Evolutionary conservation across 1,139 yeast species (phyloP).

Genomic region (Yueomyces sp.): DNA sequence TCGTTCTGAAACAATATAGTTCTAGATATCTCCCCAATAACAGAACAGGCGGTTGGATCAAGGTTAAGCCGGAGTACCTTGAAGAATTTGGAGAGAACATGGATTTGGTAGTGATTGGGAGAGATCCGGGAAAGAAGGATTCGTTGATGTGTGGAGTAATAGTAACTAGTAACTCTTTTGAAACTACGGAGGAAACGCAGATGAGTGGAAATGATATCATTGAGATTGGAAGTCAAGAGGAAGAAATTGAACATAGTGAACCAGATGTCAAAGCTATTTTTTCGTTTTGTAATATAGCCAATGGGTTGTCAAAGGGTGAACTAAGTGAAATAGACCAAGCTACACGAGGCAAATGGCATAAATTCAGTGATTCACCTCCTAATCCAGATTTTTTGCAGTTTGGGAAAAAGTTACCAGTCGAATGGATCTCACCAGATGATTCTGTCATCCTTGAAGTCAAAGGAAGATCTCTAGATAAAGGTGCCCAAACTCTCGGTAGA

Average conservation of each 20-base stretch:
- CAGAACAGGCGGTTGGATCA: slow-evolving; percentile 59
- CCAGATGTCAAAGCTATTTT: slow-evolving; percentile 26
- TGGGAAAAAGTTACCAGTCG: slow-evolving; percentile 51
- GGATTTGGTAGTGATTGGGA: slow-evolving; percentile 72
- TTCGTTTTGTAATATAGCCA: slow-evolving; percentile 72
- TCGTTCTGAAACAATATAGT: slow-evolving; percentile 56
- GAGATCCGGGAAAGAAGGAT: slow-evolving; percentile 60
- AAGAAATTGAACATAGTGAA: slow-evolving; percentile 1
- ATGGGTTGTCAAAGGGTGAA: slow-evolving; percentile 63
- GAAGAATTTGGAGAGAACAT: slow-evolving; percentile 78
- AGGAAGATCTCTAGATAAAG: slow-evolving; percentile 57
- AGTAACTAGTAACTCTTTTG: slow-evolving; percentile 12
- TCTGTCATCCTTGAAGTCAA: slow-evolving; percentile 77
- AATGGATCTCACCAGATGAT: slow-evolving; percentile 70
- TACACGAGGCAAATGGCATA: slow-evolving; percentile 53
- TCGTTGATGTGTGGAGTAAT: slow-evolving; percentile 65
- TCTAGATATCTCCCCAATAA: slow-evolving; percentile 50
- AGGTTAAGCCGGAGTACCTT: slow-evolving; percentile 83
- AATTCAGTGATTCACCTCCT: slow-evolving; percentile 27
- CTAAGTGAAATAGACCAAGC: slow-evolving; percentile 43
- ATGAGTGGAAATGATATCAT: slow-evolving; percentile 8
- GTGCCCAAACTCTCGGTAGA: slow-evolving; percentile 28
- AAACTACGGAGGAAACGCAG: slow-evolving; percentile 14
- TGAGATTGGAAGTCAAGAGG: slow-evolving; percentile 3
- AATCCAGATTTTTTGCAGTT: slow-evolving; percentile 37